phyloP scores from a whole-genome alignment of 176 grass and related monocot species.

The Raddia distichophylla region DNA sequence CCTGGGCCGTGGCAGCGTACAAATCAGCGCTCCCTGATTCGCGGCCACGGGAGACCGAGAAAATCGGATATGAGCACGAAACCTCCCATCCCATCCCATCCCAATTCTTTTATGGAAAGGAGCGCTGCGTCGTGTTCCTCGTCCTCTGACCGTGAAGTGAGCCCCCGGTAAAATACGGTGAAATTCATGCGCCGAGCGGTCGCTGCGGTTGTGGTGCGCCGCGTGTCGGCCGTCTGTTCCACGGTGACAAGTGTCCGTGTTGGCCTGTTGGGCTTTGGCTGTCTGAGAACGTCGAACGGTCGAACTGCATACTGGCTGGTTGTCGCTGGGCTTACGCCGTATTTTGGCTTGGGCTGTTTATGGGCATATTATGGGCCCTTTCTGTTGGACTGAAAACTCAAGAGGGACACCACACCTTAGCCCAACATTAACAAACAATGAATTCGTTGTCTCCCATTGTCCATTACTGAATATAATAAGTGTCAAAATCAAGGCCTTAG shows the following conservation, averaged over 20 bases:
- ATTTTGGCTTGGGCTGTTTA: background rate
- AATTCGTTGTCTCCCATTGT: background rate
- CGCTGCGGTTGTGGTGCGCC: too few relatives aligned
- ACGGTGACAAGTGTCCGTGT: background rate
- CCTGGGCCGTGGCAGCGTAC: background rate
- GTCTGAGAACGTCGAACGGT: too few relatives aligned
- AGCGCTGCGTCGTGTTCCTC: background rate
- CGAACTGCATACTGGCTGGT: background rate
- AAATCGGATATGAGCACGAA: background rate
- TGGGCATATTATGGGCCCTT: background rate
- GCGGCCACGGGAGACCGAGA: constrained; percentile 12
- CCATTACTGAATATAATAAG: background rate
- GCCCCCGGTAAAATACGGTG: background rate
- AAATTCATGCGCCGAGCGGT: background rate
- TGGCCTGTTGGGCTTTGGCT: background rate
- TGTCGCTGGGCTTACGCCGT: background rate
- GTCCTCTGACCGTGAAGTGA: too few relatives aligned
- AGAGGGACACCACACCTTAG: background rate
- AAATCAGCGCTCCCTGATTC: constrained; percentile 20
- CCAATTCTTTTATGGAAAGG: background rate
- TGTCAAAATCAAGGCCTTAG: background rate
- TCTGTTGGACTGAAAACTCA: background rate
- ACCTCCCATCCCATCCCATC: background rate
- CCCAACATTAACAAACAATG: background rate
- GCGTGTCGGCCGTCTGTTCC: background rate